Evolutionary conservation across 2,329 filamentous ascomycete species (phyloP).

Genomic region (Penicillium rolfsii): DNA sequence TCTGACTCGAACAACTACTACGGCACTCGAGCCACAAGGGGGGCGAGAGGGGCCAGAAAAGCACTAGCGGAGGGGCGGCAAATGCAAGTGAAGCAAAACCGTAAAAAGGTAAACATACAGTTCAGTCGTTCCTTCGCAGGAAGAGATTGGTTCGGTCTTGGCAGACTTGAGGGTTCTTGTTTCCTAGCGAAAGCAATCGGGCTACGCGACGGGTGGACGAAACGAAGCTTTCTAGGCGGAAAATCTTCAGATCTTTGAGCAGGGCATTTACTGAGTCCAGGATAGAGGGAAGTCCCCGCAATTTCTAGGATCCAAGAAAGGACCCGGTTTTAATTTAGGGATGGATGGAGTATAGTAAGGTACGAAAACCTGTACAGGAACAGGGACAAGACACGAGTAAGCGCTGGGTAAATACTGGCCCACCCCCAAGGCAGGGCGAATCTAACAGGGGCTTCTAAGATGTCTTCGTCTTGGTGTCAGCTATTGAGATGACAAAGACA

Average conservation of each 20-base stretch:
- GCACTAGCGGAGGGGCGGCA: slow-evolving; percentile 15
- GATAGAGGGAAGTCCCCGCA: slow-evolving; percentile 24
- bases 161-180: slow-evolving; percentile 18
- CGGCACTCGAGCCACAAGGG: slow-evolving; percentile 16
- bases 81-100: slow-evolving; percentile 6
- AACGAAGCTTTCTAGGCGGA: slow-evolving; percentile 17
- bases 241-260: slow-evolving; percentile 17
- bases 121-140: neutral
- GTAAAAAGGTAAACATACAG: slow-evolving; percentile 20
- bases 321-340: slow-evolving; percentile 13
- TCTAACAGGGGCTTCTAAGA: slow-evolving; percentile 24
- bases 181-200: slow-evolving; percentile 10
- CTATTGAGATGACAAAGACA: slow-evolving; percentile 10
- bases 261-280: slow-evolving; percentile 18
- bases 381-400: slow-evolving; percentile 16
- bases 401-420: slow-evolving; percentile 9
- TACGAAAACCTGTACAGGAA: neutral
- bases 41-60: slow-evolving; percentile 15
- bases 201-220: slow-evolving; percentile 22
- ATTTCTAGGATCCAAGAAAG: slow-evolving; percentile 12
- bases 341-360: slow-evolving; percentile 5
- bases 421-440: slow-evolving; percentile 11
- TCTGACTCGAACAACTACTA: slow-evolving; percentile 19
- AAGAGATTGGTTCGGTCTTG: slow-evolving; percentile 5
- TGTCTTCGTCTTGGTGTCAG: slow-evolving; percentile 14